Evolutionary conservation across 2,329 filamentous ascomycete species (phyloP), one percentile per base, ranked within the genome.

Genomic region (Botryotinia calthae): DNA sequence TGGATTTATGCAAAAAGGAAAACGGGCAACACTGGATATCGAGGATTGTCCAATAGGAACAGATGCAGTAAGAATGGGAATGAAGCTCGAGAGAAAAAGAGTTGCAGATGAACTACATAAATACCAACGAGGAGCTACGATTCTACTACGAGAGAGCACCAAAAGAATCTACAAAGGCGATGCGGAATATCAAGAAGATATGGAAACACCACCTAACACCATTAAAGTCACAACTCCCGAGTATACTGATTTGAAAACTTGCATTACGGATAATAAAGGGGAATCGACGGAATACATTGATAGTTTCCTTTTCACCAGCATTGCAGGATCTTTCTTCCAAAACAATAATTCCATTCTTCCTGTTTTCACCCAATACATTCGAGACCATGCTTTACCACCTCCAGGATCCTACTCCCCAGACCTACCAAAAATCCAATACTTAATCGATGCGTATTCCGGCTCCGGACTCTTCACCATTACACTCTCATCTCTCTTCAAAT

Each of bases 301-400:
- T 80, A 75, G 79, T 51, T 96, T 92, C 84, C 85, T 90, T 80
- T 97, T 99, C 84, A 91, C 91, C 81, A 98, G 97, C 84, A 93
- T 93, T 4, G 96, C 96, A 18, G 95, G 95, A 74, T 90, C 93
- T 70, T 99, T 99, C 85, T 99, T 99, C 88, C 96, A 99, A 81
- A 99, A 99, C 87, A 99, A 99, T 87, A 98, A 98, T 86, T 97
- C 94, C 72, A 98, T 99, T 83, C 90, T 99, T 37, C 90, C 93
- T 44, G 84, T 85, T 25, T 97, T 98, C 83, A 97, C 94, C 22
- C 87, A 89, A 76, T 97, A 97, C 84, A 93, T 98, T 81, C 92
- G 94, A 75, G 86, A 92, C 54, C 88, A 92, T 82, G 92, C 95
- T 79, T 85, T 95, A 2, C 90, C 90, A 0, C 83, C 86, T 4